Conservation (phyloP, 2,329 filamentous ascomycete genomes). For the Fusarium equiseti region DNA sequence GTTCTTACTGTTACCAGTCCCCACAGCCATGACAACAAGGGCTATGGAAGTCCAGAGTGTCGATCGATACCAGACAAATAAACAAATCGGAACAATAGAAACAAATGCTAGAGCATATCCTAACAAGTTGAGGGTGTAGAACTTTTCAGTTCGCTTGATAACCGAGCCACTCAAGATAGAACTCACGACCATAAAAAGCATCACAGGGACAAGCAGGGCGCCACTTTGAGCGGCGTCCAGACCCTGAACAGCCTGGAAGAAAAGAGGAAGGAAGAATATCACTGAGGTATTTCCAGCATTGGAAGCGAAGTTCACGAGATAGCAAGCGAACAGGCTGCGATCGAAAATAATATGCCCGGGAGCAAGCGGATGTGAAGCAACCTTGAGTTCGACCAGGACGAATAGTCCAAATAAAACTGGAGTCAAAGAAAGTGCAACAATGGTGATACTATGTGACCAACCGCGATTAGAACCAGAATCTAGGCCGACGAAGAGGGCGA, state of each 20-base stretch:
- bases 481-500: constrained; percentile 75
- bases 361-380: constrained; percentile 79
- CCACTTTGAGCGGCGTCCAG: constrained; percentile 74
- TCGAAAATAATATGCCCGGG: constrained; percentile 80
- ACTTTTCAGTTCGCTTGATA: constrained; percentile 78
- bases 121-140: constrained; percentile 74
- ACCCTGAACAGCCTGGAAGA: constrained; percentile 79
- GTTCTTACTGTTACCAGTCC: constrained; percentile 53
- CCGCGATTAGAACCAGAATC: constrained; percentile 79
- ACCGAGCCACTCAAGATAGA: constrained; percentile 73
- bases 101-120: constrained; percentile 66
- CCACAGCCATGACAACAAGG: constrained; percentile 62
- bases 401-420: constrained; percentile 74
- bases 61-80: constrained; percentile 64
- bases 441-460: constrained; percentile 71
- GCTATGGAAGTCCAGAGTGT: constrained; percentile 67
- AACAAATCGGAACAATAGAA: constrained; percentile 66
- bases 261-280: constrained; percentile 81
- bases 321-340: constrained; percentile 73
- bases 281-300: constrained; percentile 68
- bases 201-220: constrained; percentile 74
- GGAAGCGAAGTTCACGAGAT: constrained; percentile 78
- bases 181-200: constrained; percentile 71
- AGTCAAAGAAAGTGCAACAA: constrained; percentile 68
- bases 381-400: constrained; percentile 73